Evolutionary conservation across 176 grass and related monocot genomes (phyloP), one percentile per base, ranked within the genome.

Genomic region (Leersia perrieri): DNA sequence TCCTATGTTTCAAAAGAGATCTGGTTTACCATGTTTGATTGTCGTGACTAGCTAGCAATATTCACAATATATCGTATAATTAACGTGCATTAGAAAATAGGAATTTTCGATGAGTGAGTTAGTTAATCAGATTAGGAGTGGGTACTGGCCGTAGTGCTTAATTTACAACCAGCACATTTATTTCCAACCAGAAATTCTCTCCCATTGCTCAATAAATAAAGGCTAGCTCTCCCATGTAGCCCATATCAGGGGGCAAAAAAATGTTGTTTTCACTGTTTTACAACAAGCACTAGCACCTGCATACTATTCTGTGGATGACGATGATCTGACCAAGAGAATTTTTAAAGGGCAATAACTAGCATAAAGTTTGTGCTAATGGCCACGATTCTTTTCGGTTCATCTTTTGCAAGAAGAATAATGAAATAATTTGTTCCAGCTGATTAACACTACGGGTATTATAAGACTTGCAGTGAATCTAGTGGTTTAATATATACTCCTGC

Each of bases 181-280:
- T 85, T 85, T n/a, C n/a, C n/a, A n/a, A n/a, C 83, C 7, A 23
- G 74, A 47, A 34, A 70, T 75, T 39, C 49, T 9, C 49, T 53
- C 18, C 7, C 49, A 8, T 53, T 53, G 7, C 49, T 53, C 20
- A 22, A 22, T 22, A 53, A 53, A 53, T 53, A 53, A 22, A 53
- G 49, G 9, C 53, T 58, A 25, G n/a, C 47, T 81, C 33, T 63
- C 53, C 76, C 80, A 55, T 63, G 51, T 89, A 89, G 82, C 69
- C 76, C 81, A 80, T 84, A 84, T 63, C 75, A 9, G 14, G 11
- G 12, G 3, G 3, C 4, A 3, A 1, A 5, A 25, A 29, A 55
- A 44, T 29, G 11, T 40, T 70, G 70, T 22, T 81, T 80, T 60
- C 34, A 77, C 72, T 81, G 72, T 71, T 58, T 25, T 13, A 33